These are phyloP conservation scores for Zangia roseola DNA, from an alignment of 768 basidiomycete species.

Conservation along the genomic window DNA sequence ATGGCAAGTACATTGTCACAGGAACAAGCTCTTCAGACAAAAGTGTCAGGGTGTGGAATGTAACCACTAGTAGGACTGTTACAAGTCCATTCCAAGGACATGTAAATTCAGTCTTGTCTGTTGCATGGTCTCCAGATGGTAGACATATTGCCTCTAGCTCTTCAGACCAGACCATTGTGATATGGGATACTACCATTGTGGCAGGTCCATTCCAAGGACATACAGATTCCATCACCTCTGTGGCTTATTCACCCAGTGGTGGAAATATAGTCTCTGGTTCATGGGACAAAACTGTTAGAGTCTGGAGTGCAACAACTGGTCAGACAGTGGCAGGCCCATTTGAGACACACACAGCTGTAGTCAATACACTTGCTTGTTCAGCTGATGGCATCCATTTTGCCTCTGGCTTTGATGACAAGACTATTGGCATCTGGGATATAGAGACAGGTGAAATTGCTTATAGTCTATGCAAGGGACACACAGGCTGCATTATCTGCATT, in stretches of 20 bases:
- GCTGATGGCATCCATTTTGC: not conserved
- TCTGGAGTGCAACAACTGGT: not conserved
- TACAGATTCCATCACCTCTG: not conserved
- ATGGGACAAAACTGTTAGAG: not conserved
- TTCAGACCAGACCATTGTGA: not conserved
- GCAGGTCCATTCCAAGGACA: constrained; percentile 2
- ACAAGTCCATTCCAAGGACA: not conserved
- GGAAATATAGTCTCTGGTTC: not conserved
- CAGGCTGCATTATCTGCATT: not conserved
- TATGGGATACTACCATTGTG: not conserved
- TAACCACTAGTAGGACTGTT: too few relatives aligned
- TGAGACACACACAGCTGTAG: not conserved
- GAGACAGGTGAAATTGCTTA: not conserved
- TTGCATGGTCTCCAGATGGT: not conserved
- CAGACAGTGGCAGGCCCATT: not conserved
- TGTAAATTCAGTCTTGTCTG: not conserved
- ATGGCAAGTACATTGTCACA: not conserved
- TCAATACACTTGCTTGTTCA: not conserved
- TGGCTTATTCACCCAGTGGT: not conserved
- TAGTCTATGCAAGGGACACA: not conserved
- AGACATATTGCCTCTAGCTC: not conserved
- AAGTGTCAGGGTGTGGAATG: too few relatives aligned
- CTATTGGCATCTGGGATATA: not conserved
- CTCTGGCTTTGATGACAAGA: not conserved
- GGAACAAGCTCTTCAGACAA: too few relatives aligned